Evolutionary conservation across 768 basidiomycete species (phyloP).

Genomic region (Hygrocybe coccinea): DNA sequence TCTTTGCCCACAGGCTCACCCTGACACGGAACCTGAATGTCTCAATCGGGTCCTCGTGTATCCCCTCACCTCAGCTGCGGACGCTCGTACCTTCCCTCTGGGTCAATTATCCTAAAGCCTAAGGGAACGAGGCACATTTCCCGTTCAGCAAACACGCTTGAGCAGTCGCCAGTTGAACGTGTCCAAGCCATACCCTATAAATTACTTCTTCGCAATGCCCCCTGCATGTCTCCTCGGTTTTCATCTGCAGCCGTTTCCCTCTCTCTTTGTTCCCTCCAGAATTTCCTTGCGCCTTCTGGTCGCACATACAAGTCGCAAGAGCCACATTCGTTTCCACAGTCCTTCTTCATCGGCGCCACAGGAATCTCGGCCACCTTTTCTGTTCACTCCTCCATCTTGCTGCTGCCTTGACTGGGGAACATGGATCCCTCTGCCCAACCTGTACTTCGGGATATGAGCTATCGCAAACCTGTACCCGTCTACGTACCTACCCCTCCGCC

Average conservation of each 20-base stretch:
- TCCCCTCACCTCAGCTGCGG: no score
- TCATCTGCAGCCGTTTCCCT: background rate
- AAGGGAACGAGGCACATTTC: no score
- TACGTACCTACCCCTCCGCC: conserved; percentile 63
- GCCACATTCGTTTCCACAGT: background rate
- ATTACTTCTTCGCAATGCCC: no score
- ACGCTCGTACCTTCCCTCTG: no score
- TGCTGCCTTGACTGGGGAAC: background rate
- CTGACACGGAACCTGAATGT: no score
- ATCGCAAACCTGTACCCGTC: conserved; percentile 65
- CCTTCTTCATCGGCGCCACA: background rate
- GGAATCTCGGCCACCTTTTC: background rate
- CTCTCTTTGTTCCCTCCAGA: background rate
- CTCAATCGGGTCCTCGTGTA: no score
- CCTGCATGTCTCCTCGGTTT: background rate
- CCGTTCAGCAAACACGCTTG: no score
- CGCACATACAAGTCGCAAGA: background rate
- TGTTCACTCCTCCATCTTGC: background rate
- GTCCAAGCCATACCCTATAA: no score
- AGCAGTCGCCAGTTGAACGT: no score
- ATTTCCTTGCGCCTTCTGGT: background rate
- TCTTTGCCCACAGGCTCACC: no score
- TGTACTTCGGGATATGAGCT: conserved; percentile 41
- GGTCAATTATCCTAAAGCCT: no score
- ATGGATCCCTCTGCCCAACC: background rate